phyloP scores from a whole-genome alignment of 2,329 filamentous ascomycete genomes.

The Colletotrichum gigasporum region DNA sequence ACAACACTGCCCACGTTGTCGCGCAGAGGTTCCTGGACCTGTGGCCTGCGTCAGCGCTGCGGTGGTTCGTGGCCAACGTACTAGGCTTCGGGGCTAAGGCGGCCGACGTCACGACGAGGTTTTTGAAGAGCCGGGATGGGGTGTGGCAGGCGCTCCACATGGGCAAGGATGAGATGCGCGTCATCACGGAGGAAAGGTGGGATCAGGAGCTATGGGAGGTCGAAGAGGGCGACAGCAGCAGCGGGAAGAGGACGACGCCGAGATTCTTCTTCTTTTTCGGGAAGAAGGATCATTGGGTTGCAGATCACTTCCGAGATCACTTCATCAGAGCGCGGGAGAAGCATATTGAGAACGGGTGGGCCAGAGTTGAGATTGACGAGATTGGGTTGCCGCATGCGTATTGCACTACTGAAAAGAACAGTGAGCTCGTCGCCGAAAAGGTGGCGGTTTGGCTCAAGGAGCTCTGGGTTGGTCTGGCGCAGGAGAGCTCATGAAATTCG shows the following conservation, averaged over 20 bases:
- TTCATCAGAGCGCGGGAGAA: constrained; percentile 58
- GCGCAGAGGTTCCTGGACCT: constrained; percentile 52
- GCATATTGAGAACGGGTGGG: constrained; percentile 47
- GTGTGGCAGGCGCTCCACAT: constrained; percentile 69
- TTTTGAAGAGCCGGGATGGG: constrained; percentile 65
- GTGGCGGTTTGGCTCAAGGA: constrained; percentile 26
- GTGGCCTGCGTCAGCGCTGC: constrained; percentile 50
- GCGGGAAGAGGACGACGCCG: constrained; percentile 39
- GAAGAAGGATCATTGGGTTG: constrained; percentile 70
- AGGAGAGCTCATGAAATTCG: neutral
- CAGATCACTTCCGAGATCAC: constrained; percentile 62
- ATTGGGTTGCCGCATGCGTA: constrained; percentile 68
- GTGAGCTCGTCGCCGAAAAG: constrained; percentile 18
- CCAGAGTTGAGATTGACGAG: constrained; percentile 64
- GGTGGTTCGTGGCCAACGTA: constrained; percentile 52
- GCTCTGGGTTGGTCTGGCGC: constrained; percentile 12
- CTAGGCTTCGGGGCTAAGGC: constrained; percentile 60
- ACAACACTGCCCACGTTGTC: constrained; percentile 50
- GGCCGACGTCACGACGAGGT: constrained; percentile 59
- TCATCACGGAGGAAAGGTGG: constrained; percentile 68
- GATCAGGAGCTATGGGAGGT: constrained; percentile 66
- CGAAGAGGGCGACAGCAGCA: constrained; percentile 28
- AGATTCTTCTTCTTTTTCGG: constrained; percentile 71
- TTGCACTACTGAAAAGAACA: constrained; percentile 50
- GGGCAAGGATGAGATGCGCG: constrained; percentile 67